Percentiles rank a stretch among this genome's conserved stretches.
phyloP scores from a whole-genome alignment of 306 rosid genomes.

The Pachyrhizus erosus region DNA sequence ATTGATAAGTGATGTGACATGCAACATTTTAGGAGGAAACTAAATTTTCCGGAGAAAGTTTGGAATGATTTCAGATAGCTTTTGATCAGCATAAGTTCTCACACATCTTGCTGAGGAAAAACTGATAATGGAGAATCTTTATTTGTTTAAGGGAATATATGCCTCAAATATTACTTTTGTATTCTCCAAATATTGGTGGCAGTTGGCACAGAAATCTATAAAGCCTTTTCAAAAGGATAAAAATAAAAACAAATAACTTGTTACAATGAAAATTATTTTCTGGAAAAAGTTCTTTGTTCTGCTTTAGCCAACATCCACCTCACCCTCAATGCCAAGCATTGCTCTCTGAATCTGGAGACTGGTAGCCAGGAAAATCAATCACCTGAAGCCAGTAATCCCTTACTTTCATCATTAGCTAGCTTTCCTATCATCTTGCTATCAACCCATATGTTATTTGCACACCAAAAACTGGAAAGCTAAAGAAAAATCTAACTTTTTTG shows the following conservation, averaged over 20 bases:
- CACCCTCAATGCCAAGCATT: not conserved
- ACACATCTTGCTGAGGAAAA: not conserved
- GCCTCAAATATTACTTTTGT: not conserved
- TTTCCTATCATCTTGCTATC: slow-evolving; percentile 24
- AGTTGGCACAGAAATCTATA: not conserved
- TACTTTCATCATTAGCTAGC: slow-evolving; percentile 13
- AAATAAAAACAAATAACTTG: not conserved
- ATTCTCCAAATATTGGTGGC: slow-evolving; percentile 13
- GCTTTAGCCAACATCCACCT: slow-evolving; percentile 4
- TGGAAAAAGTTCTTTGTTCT: not conserved
- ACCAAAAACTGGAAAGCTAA: slow-evolving; percentile 26
- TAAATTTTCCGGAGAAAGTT: slow-evolving; percentile 7
- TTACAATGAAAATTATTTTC: slow-evolving; percentile 20
- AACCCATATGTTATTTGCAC: slow-evolving; percentile 15
- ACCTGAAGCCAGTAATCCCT: slow-evolving; percentile 19
- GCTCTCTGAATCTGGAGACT: slow-evolving; percentile 5
- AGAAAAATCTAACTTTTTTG: not conserved
- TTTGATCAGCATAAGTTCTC: slow-evolving; percentile 26
- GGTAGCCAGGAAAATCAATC: not conserved
- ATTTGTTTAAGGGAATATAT: slow-evolving; percentile 21
- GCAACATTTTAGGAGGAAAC: not conserved
- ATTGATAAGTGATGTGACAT: not conserved
- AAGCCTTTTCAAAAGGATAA: not conserved
- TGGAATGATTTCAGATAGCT: not conserved
- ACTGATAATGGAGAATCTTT: not conserved